phyloP scores from a whole-genome alignment of 2,329 filamentous ascomycete species.

The Zymoseptoria crescenta region DNA sequence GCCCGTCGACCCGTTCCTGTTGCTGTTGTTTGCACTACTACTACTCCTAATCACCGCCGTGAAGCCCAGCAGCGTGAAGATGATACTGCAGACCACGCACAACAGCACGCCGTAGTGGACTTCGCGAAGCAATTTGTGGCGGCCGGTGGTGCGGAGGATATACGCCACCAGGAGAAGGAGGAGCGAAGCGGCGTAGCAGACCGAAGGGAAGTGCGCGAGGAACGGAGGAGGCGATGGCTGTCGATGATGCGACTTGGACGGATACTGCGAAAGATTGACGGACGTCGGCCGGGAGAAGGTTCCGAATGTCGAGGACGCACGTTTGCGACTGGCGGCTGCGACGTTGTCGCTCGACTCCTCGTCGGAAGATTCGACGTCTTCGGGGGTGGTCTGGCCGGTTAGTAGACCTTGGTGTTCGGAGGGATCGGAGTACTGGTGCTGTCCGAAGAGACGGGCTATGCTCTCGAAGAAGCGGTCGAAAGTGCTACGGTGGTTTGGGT shows the following conservation, averaged over 20 bases:
- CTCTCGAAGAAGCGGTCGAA: conserved; percentile 54
- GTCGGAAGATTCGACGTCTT: conserved; percentile 26
- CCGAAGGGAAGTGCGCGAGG: conserved; percentile 31
- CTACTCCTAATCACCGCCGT: conserved; percentile 46
- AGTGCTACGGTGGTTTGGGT: conserved; percentile 61
- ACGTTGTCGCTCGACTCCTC: conserved; percentile 16
- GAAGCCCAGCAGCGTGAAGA: conserved; percentile 55
- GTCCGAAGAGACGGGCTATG: conserved; percentile 33
- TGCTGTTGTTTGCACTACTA: conserved; percentile 28
- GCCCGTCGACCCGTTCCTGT: neutral
- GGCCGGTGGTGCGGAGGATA: conserved; percentile 60
- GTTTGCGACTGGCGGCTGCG: conserved; percentile 4
- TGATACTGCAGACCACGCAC: conserved; percentile 59
- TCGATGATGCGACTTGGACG: neutral
- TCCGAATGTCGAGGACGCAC: conserved; percentile 6
- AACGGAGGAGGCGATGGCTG: neutral
- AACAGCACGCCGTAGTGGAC: conserved; percentile 67
- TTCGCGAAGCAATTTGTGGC: conserved; percentile 58
- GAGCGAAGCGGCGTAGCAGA: conserved; percentile 53
- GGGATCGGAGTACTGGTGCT: conserved; percentile 18
- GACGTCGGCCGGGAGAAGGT: conserved; percentile 10
- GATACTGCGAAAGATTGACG: neutral
- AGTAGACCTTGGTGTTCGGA: conserved; percentile 17
- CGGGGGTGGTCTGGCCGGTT: conserved; percentile 8
- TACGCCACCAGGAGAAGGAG: conserved; percentile 57